Percentiles rank a stretch among this genome's conserved stretches.
Conservation (phyloP, 208 protist genomes). For the Sergeia podlipaevii region DNA sequence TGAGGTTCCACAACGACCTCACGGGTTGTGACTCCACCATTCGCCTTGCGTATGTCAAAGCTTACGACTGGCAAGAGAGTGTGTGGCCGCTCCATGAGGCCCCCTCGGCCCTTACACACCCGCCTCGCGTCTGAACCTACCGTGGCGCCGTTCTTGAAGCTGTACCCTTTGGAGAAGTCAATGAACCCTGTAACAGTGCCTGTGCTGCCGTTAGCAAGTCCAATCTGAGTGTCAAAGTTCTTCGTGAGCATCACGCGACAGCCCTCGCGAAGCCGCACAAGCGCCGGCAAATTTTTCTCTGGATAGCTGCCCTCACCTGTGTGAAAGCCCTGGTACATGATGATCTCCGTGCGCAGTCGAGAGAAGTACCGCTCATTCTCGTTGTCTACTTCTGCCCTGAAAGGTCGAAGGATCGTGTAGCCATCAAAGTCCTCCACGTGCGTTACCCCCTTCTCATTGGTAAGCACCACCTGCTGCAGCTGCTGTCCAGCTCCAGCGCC, state of each 20-base stretch:
- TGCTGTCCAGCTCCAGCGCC: slow-evolving; percentile 13
- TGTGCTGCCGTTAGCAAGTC: slow-evolving; percentile 81
- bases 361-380: slow-evolving; percentile 60
- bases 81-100: slow-evolving; percentile 15
- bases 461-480: too few relatives aligned
- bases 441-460: slow-evolving; percentile 16
- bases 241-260: slow-evolving; percentile 88
- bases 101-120: slow-evolving; percentile 24
- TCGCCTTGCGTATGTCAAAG: slow-evolving; percentile 28
- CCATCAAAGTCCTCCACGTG: slow-evolving; percentile 34
- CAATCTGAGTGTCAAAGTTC: slow-evolving; percentile 55
- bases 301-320: slow-evolving; percentile 37
- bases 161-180: slow-evolving; percentile 22
- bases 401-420: slow-evolving; percentile 70
- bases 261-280: slow-evolving; percentile 57
- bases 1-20: slow-evolving; percentile 76
- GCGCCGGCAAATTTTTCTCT: slow-evolving; percentile 18
- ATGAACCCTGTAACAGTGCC: slow-evolving; percentile 74
- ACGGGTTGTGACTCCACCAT: slow-evolving; percentile 12
- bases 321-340: slow-evolving; percentile 45
- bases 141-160: slow-evolving; percentile 27
- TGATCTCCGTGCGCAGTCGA: slow-evolving; percentile 41
- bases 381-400: slow-evolving; percentile 44
- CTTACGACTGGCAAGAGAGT: slow-evolving; percentile 56
- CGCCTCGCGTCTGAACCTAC: slow-evolving; percentile 10